Base-by-base conservation (phyloP, 148 eudicot genomes). In the Drosera capensis region DNA sequence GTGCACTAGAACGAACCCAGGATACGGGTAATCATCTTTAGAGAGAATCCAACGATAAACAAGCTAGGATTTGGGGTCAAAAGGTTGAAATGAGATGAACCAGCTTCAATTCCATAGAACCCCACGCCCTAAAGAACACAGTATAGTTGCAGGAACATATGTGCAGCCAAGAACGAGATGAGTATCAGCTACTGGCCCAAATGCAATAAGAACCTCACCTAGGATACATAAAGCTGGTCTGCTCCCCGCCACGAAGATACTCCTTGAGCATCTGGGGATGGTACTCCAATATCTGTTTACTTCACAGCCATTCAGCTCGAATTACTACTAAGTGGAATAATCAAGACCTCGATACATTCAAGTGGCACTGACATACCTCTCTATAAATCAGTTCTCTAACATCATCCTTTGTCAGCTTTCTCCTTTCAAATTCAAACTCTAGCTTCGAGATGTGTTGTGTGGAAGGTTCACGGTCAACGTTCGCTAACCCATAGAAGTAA, bases 201-300 rank as follows among this genome's bases (percentile, higher is more conserved):
- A 11, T 28, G 18, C 8, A 22, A 23, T 15, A 52, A 24, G 26
- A 48, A 36, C 37, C 65, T 9, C 36, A 85, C 95, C 95, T 85
- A 51, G 95, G 95, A 74, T 85, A 85, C 88, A 85, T 74, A 71
- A 85, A 85, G 74, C 77, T 67, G 43, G 71, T 77, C 51, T 70
- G 86, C 54, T 80, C 85, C 55, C 53, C 68, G 46, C 95, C 95
- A 57, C 64, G 68, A 51, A 77, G 72, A 65, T 80, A 75, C 67
- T 85, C 95, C 66, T 72, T 75, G 64, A 85, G 76, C 95, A 85
- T 85, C 64, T 77, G 86, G 26, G 95, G 90, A 78, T 80, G 95
- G 56, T 85, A 85, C 80, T 85, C 95, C 66, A 85, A 58, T 52
- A 80, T 85, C 95, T 85, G 95, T 71, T 68, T 55, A 61, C 39